Conservation (phyloP, 2,329 filamentous ascomycete genomes). For the Lizonia empirigonia region DNA sequence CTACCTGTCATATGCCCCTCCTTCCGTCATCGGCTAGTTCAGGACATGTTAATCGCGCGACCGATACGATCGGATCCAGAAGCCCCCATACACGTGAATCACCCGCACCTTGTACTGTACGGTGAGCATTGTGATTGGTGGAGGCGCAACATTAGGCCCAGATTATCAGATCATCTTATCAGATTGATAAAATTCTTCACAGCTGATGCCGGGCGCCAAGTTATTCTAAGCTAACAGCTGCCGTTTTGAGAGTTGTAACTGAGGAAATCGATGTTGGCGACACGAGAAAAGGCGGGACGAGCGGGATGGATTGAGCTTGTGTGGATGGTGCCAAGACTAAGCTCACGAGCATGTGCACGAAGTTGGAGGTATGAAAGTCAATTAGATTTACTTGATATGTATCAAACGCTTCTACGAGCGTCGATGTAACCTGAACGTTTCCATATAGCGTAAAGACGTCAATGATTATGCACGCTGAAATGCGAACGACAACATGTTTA, state of each 20-base stretch:
- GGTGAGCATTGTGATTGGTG: background rate
- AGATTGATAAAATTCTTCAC: slow-evolving; percentile 33
- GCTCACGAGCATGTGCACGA: background rate
- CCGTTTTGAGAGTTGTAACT: slow-evolving; percentile 10
- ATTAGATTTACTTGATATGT: background rate
- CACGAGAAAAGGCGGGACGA: slow-evolving; percentile 13
- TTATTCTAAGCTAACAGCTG: slow-evolving; percentile 2
- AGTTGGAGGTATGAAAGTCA: background rate
- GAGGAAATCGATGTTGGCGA: slow-evolving; percentile 1
- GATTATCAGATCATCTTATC: slow-evolving; percentile 34
- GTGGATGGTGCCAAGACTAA: background rate
- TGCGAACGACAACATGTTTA: slow-evolving; percentile 9
- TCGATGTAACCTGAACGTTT: background rate
- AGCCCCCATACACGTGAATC: background rate
- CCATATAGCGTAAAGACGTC: slow-evolving; percentile 2
- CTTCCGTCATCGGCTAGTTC: slow-evolving; percentile 14
- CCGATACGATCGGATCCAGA: background rate
- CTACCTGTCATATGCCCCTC: background rate
- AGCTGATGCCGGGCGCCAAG: slow-evolving; percentile 20
- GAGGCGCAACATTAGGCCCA: background rate
- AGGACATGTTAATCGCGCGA: background rate
- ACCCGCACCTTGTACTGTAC: background rate
- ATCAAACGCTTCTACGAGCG: background rate
- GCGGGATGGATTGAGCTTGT: background rate
- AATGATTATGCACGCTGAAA: slow-evolving; percentile 20